Conservation (phyloP, 129 eudicot genomes). For the Calendula officinalis region DNA sequence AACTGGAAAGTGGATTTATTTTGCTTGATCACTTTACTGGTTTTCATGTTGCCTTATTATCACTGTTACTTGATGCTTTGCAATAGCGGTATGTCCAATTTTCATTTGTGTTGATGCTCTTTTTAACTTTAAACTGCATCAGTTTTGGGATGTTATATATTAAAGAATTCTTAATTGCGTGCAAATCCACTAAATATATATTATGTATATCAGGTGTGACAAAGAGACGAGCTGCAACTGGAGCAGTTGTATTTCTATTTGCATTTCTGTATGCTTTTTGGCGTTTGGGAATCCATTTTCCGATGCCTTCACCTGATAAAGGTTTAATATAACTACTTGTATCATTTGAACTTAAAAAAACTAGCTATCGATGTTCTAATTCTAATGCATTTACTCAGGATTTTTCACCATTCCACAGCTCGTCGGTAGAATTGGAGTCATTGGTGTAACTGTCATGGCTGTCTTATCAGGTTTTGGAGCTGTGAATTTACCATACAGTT, state of each 20-base stretch:
- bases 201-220: conserved; percentile 63
- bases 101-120: neutral
- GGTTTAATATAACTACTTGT: conserved; percentile 36
- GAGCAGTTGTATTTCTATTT: conserved; percentile 69
- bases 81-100: conserved; percentile 57
- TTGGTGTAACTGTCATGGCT: conserved; percentile 98
- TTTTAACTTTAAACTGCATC: too few relatives aligned
- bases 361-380: conserved; percentile 18
- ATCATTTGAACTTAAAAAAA: neutral
- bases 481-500: conserved; percentile 97
- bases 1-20: conserved; percentile 99
- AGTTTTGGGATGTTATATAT: too few relatives aligned
- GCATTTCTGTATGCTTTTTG: conserved; percentile 91
- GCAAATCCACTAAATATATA: conserved; percentile 6
- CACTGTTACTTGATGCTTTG: conserved; percentile 96
- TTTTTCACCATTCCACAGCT: conserved; percentile 98
- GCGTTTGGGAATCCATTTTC: conserved; percentile 98
- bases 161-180: neutral
- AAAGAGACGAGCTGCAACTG: conserved; percentile 90
- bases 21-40: conserved; percentile 82
- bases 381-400: conserved; percentile 46
- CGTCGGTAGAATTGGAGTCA: conserved; percentile 97
- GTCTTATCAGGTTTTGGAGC: conserved; percentile 98
- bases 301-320: conserved; percentile 99
- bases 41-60: conserved; percentile 95